Evolutionary conservation across 257 asterid genomes (phyloP).

Genomic region (Linaria vulgaris): DNA sequence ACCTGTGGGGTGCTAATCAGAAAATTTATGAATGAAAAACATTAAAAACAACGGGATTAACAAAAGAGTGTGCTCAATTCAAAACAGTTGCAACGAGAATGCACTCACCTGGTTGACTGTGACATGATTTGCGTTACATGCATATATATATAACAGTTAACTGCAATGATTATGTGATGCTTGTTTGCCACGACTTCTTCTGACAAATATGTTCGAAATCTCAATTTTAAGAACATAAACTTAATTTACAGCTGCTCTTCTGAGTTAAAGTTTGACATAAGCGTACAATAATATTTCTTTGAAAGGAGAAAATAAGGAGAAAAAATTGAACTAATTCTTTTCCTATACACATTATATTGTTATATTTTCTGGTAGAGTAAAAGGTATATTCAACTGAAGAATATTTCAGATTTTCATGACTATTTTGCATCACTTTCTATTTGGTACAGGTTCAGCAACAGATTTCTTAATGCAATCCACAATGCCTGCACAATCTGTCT

Average conservation of each 20-base stretch:
- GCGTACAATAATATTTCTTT: not conserved
- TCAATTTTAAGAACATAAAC: too few relatives aligned
- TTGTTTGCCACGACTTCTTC: too few relatives aligned
- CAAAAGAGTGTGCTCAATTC: too few relatives aligned
- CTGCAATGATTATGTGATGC: too few relatives aligned
- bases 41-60: too few relatives aligned
- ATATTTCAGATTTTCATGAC: slow-evolving; percentile 4
- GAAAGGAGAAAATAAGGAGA: not conserved
- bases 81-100: too few relatives aligned
- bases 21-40: too few relatives aligned
- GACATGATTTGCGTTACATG: too few relatives aligned
- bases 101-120: too few relatives aligned
- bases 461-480: slow-evolving; percentile 75
- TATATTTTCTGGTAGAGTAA: not conserved
- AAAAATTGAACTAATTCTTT: not conserved
- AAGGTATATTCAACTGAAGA: not conserved
- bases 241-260: not conserved
- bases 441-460: slow-evolving; percentile 36
- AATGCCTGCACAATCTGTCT: slow-evolving; percentile 73
- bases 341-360: not conserved
- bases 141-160: too few relatives aligned
- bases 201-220: too few relatives aligned
- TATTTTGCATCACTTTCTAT: slow-evolving; percentile 21
- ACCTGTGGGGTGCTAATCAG: too few relatives aligned
- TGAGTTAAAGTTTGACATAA: not conserved